Percentiles rank a stretch among this genome's conserved stretches.
phyloP scores from a whole-genome alignment of 495 filamentous ascomycete genomes.

The Podospora conica region DNA sequence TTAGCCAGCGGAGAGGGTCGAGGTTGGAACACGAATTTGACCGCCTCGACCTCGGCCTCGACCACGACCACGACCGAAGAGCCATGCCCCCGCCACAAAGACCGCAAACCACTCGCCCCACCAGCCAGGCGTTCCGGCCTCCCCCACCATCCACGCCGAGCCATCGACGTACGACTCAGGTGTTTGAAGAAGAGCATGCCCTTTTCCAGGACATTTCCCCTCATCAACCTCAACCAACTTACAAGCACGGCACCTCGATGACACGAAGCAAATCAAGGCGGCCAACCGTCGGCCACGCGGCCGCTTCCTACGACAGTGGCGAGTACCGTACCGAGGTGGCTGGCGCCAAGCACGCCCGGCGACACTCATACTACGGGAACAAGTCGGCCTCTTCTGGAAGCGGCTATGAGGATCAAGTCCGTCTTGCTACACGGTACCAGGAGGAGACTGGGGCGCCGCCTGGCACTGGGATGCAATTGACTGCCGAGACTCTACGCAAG shows the following conservation, averaged over 20 bases:
- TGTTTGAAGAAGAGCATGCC: constrained; percentile 19
- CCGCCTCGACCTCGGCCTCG: too few relatives aligned
- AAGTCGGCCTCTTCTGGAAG: constrained; percentile 23
- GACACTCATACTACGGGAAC: constrained; percentile 30
- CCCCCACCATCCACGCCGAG: constrained; percentile 32
- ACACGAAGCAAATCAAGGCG: constrained; percentile 15
- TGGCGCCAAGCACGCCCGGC: constrained; percentile 16
- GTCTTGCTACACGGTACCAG: constrained; percentile 44
- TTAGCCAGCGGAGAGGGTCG: constrained; percentile 27
- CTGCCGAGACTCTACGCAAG: constrained; percentile 44
- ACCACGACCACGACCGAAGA: constrained; percentile 33
- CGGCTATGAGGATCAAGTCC: constrained; percentile 46
- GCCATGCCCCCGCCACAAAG: constrained; percentile 36
- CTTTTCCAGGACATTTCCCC: constrained; percentile 34
- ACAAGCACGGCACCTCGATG: constrained; percentile 17
- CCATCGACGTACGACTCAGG: constrained; percentile 31
- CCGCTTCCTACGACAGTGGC: constrained; percentile 18
- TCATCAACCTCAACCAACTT: constrained; percentile 3
- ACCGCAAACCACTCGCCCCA: constrained; percentile 37
- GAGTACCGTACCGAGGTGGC: constrained; percentile 28
- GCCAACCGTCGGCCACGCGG: constrained; percentile 18
- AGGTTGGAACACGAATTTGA: constrained; percentile 14
- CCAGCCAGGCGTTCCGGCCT: constrained; percentile 25
- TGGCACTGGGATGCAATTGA: constrained; percentile 32
- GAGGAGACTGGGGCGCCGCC: constrained; percentile 41